phyloP scores from a whole-genome alignment of 148 eudicot species.

The Cornus controversa region DNA sequence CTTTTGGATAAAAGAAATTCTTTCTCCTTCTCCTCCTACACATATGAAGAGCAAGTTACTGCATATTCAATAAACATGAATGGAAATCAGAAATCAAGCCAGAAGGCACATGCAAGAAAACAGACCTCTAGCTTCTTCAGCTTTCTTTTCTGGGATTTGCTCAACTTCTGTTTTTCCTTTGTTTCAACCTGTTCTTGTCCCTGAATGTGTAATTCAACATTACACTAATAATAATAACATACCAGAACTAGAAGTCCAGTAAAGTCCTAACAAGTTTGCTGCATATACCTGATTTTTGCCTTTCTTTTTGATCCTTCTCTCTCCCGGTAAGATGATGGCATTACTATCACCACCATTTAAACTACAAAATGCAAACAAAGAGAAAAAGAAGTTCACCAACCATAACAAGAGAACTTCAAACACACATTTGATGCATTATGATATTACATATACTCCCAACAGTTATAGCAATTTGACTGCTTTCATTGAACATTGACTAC shows the following conservation, averaged over 20 bases:
- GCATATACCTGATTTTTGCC: conserved; percentile 41
- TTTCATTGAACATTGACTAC: no score
- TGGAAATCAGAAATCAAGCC: background rate
- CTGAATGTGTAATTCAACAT: conserved; percentile 10
- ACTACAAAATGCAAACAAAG: conserved; percentile 19
- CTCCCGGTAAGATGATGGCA: conserved; percentile 53
- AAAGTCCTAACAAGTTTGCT: background rate
- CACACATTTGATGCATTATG: background rate
- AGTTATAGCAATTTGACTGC: no score
- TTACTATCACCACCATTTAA: conserved; percentile 45
- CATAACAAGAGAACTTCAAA: background rate
- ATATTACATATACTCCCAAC: background rate
- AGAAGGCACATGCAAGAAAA: background rate
- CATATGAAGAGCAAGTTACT: conserved; percentile 10
- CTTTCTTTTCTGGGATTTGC: conserved; percentile 75
- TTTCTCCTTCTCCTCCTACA: conserved; percentile 77
- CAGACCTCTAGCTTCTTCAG: conserved; percentile 71
- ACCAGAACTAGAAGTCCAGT: background rate
- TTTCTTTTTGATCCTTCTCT: conserved; percentile 47
- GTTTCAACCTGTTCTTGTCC: conserved; percentile 21
- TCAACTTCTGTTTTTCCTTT: conserved; percentile 35
- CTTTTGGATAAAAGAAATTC: conserved; percentile 58
- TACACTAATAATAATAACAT: background rate
- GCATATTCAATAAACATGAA: background rate
- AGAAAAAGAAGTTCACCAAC: background rate